Base-by-base conservation (phyloP, 495 filamentous ascomycete species). In the Hypoxylon cercidicola region DNA sequence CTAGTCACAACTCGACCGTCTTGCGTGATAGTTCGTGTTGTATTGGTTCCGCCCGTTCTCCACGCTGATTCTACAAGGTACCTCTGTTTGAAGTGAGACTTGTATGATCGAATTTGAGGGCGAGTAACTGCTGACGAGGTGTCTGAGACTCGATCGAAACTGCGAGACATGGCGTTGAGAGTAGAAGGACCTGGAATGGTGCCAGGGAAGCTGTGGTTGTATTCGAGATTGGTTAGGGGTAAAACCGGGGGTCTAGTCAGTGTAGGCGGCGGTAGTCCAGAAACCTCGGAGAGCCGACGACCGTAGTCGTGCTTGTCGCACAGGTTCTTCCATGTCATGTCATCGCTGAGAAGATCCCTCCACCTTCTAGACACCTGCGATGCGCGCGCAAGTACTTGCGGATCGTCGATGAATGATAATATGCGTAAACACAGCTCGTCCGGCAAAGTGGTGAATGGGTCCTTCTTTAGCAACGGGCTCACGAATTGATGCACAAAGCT, bases 61-160 rank as follows among this genome's bases (percentile, higher is more conserved):
- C 95, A 99, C 16, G 95, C 95, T 1, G 93, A 94, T 70, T 99
- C 96, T 50, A 98, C 94, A 81, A 97, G 87, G 74, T 97, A 98
- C 75, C 91, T 85, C 70, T 97, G 93, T 72, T 98, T 99, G 77
- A 99, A 99, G 75, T 97, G 93, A 1, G 91, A 96, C 69, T 93
- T 89, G 77, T 98, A 97, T 6, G 92, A 93, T 46, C 85, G 74
- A 37, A 76, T 60, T 40, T 78, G 79, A 15, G 78, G 81, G 19
- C 81, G 78, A 9, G 62, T 69, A 16, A 55, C 63, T 20, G 60
- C 10, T 8, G 55, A 64, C 23, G 55, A 53, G 25, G 51, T 35
- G 32, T 55, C 75, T 23, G 68, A 62, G 47, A 61, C 62, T 20
- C 70, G 74, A 18, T 81, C 81, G 32, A 81, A 75, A 62, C 73